These are phyloP conservation scores for Panaeolus cyanescens DNA, from an alignment of 768 basidiomycete genomes.

Conservation along the genomic window DNA sequence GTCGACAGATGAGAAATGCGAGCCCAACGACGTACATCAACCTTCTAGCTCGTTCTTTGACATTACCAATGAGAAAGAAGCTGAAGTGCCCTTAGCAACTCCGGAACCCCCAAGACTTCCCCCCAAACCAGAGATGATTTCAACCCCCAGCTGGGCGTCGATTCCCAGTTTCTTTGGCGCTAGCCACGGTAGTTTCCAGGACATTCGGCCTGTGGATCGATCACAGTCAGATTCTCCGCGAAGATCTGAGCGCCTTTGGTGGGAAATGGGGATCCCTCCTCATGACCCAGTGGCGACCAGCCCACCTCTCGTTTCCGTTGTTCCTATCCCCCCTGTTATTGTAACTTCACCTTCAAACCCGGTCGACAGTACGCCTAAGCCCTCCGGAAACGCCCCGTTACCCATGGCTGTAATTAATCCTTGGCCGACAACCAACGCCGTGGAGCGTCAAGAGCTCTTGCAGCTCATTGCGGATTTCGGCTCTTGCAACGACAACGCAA, in stretches of 20 bases:
- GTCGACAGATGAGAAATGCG: not conserved
- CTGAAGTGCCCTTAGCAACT: not conserved
- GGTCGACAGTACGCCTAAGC: not conserved
- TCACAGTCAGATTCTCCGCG: not conserved
- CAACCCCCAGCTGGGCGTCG: slow-evolving; percentile 17
- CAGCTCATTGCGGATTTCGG: slow-evolving; percentile 20
- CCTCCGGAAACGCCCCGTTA: not conserved
- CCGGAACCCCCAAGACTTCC: slow-evolving; percentile 13
- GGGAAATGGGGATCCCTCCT: not conserved
- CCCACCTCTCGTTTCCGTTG: not conserved
- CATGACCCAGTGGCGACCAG: not conserved
- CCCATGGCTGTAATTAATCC: slow-evolving; percentile 6
- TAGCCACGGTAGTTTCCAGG: not conserved
- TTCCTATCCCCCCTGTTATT: slow-evolving; percentile 10
- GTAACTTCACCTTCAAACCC: slow-evolving; percentile 12
- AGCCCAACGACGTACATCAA: not conserved
- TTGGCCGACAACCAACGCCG: slow-evolving; percentile 23
- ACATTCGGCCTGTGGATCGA: not conserved
- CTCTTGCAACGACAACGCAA: not conserved
- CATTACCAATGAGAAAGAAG: not conserved
- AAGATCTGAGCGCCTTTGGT: not conserved
- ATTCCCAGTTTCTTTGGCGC: slow-evolving; percentile 16
- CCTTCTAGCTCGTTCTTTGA: not conserved
- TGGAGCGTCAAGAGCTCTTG: slow-evolving; percentile 20
- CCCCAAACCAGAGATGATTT: slow-evolving; percentile 25